Evolutionary conservation across 345 rosid species (phyloP).

Genomic region (Ailanthus altissimus): DNA sequence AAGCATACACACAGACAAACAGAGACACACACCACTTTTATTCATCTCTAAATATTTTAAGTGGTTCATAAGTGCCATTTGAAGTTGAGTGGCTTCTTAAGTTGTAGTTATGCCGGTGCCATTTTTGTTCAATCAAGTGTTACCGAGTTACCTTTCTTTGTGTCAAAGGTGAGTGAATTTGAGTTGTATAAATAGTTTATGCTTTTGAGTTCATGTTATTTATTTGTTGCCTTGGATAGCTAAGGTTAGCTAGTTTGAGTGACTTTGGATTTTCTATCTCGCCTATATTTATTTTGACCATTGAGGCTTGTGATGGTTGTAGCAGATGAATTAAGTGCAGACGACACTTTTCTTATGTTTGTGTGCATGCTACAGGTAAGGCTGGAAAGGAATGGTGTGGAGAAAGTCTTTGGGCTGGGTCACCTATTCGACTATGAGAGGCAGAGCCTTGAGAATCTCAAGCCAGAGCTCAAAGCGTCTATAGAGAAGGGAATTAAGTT

Average conservation of each 20-base stretch:
- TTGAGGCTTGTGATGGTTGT: neutral
- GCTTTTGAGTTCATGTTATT: neutral
- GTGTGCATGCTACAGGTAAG: conserved; percentile 48
- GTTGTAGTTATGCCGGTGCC: conserved; percentile 82
- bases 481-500: conserved; percentile 44
- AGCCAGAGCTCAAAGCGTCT: conserved; percentile 57
- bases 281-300: neutral
- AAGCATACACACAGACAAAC: too few relatives aligned
- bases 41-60: neutral
- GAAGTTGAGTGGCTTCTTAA: conserved; percentile 2
- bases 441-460: conserved; percentile 59
- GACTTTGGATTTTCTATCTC: too few relatives aligned
- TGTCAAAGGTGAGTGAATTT: conserved; percentile 64
- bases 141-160: conserved; percentile 85
- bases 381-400: conserved; percentile 68
- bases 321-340: neutral
- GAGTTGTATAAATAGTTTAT: neutral
- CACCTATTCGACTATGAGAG: conserved; percentile 59
- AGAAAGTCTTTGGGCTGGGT: conserved; percentile 59
- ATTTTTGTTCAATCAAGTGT: conserved; percentile 67
- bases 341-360: neutral
- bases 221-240: neutral
- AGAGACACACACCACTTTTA: too few relatives aligned
- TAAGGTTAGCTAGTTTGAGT: too few relatives aligned
- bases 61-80: neutral